Conservation (phyloP, 1,284 basidiomycete species). For the Papiliotrema terrestris region DNA sequence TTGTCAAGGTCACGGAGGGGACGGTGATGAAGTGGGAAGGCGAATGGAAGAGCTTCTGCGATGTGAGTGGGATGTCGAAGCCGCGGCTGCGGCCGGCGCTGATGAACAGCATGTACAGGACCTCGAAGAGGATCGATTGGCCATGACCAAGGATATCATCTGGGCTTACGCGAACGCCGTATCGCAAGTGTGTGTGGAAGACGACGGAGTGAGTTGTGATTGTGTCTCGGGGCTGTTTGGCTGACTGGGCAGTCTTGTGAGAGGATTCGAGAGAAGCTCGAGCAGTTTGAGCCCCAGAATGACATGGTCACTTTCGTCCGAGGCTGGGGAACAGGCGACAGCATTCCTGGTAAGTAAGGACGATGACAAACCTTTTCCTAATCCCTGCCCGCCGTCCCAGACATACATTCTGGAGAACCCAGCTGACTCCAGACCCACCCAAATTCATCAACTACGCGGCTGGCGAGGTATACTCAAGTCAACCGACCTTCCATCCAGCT, state of each 20-base stretch:
- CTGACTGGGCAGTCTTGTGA: constrained; percentile 76
- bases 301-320: constrained; percentile 82
- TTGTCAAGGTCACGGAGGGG: constrained; percentile 73
- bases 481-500: constrained; percentile 42
- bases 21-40: constrained; percentile 85
- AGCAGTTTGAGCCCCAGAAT: constrained; percentile 73
- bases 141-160: constrained; percentile 90
- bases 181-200: constrained; percentile 89
- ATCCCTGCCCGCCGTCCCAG: too few species aligned
- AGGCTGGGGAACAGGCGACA: constrained; percentile 76
- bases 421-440: constrained; percentile 58
- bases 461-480: constrained; percentile 44
- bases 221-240: too few species aligned
- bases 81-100: neutral
- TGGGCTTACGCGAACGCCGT: constrained; percentile 96
- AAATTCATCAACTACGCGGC: constrained; percentile 65
- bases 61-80: constrained; percentile 50
- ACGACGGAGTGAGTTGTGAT: constrained; percentile 75
- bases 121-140: constrained; percentile 87
- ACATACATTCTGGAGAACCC: neutral
- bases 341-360: constrained; percentile 61
- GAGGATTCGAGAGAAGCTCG: constrained; percentile 72
- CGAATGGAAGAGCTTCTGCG: constrained; percentile 91
- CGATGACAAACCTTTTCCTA: neutral
- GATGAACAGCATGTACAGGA: constrained; percentile 72